Percentiles rank a stretch among this genome's conserved stretches.
These are phyloP conservation scores for Sarcomyxa edulis DNA, from an alignment of 768 basidiomycete genomes.

Conservation along the genomic window DNA sequence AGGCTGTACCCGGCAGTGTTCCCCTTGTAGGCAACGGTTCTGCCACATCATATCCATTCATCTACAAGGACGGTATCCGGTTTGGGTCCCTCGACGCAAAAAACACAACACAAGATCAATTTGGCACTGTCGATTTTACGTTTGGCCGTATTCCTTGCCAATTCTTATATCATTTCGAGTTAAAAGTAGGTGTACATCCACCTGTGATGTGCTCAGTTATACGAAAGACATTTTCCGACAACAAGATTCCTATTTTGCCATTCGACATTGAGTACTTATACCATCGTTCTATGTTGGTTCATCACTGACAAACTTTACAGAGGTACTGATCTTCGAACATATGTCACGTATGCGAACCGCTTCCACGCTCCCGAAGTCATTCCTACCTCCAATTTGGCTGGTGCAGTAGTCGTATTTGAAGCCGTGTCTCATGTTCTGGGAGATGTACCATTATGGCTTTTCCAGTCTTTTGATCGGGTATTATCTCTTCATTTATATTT, in stretches of 20 bases:
- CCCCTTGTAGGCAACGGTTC: neutral
- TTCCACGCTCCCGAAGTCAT: conserved; percentile 13
- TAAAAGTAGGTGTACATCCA: conserved; percentile 8
- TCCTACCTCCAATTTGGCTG: conserved; percentile 7
- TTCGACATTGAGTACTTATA: conserved; percentile 17
- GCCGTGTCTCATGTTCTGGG: neutral
- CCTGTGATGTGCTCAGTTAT: conserved; percentile 16
- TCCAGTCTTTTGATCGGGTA: conserved; percentile 10
- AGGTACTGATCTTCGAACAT: conserved; percentile 14
- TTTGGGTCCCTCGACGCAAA: conserved; percentile 13
- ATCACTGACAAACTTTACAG: conserved; percentile 6
- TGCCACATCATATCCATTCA: conserved; percentile 9
- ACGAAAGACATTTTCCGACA: conserved; percentile 7
- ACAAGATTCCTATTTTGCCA: conserved; percentile 14
- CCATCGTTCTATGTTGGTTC: neutral
- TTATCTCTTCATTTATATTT: conserved; percentile 14
- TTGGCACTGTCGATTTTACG: conserved; percentile 9
- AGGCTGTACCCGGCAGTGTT: neutral
- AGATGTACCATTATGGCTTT: neutral
- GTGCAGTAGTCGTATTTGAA: conserved; percentile 11
- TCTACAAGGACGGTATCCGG: conserved; percentile 17
- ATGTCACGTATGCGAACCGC: conserved; percentile 13
- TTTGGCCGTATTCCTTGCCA: conserved; percentile 6
- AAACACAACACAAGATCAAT: conserved; percentile 12
- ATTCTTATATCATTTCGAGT: conserved; percentile 9